A percentile compares a stretch with the other conserved stretches of the same genome.
Conservation (phyloP, 1,284 basidiomycete genomes). For the Trametes versicolor region DNA sequence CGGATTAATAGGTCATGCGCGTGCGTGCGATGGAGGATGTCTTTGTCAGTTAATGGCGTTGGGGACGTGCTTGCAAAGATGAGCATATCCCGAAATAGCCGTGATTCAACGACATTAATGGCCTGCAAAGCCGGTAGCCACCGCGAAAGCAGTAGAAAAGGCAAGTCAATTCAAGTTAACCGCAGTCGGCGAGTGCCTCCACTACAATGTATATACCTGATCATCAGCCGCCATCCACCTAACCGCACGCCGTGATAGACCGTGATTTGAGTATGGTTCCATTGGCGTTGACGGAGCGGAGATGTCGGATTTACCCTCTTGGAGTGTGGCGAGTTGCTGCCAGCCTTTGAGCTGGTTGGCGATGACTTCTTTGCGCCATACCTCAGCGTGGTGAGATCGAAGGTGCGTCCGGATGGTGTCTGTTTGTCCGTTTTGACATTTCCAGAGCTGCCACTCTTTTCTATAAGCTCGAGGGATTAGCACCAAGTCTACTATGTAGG, state of each 20-base stretch:
- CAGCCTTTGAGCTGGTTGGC: slow-evolving; percentile 20
- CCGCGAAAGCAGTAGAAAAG: no score
- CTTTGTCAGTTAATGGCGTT: slow-evolving; percentile 2
- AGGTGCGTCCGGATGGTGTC: slow-evolving; percentile 20
- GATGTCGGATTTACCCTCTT: not conserved
- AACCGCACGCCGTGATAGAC: slow-evolving; percentile 3
- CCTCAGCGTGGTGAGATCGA: slow-evolving; percentile 7
- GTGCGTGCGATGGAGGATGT: slow-evolving; percentile 21
- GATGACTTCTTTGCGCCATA: slow-evolving; percentile 8
- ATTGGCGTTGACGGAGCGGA: not conserved
- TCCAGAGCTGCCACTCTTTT: slow-evolving; percentile 4
- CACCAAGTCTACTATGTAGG: not conserved
- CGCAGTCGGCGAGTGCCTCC: no score
- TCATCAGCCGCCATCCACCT: slow-evolving; percentile 17
- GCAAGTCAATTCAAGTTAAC: no score
- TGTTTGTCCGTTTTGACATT: slow-evolving; percentile 15
- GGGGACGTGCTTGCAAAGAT: slow-evolving; percentile 19
- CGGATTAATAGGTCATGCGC: slow-evolving; percentile 3
- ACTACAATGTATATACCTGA: slow-evolving; percentile 21
- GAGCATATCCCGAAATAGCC: slow-evolving; percentile 14
- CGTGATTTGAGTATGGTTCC: slow-evolving; percentile 7
- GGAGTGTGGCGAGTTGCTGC: slow-evolving; percentile 11
- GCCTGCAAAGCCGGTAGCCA: no score
- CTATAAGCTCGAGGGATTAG: not conserved
- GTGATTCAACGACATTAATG: slow-evolving; percentile 17